Evolutionary conservation across 177 flowering plant genomes (phyloP).

Genomic region (Vitis hybrid): DNA sequence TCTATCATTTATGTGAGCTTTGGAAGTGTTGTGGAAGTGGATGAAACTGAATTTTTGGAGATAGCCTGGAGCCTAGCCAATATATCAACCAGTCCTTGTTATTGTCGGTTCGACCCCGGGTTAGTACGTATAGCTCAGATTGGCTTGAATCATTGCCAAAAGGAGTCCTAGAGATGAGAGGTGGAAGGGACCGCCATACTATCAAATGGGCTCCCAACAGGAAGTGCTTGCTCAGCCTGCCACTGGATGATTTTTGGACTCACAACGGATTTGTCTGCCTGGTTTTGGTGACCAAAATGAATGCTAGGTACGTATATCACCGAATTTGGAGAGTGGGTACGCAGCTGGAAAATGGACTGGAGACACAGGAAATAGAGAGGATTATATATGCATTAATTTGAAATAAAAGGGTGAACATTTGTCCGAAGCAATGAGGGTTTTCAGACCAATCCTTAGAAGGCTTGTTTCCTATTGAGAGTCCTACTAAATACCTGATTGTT

Average conservation of each 20-base stretch:
- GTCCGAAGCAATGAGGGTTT: too few species aligned
- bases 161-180: conserved; percentile 16
- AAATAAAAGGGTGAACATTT: too few species aligned
- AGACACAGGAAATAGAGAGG: too few species aligned
- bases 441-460: too few species aligned
- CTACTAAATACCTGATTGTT: too few species aligned
- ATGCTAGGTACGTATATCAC: too few species aligned
- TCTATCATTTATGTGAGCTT: conserved; percentile 22
- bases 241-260: conserved; percentile 22
- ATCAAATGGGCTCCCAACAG: conserved; percentile 26
- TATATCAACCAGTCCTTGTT: conserved; percentile 15
- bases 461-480: too few species aligned
- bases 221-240: conserved; percentile 26
- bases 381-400: too few species aligned
- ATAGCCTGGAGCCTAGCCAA: conserved; percentile 26
- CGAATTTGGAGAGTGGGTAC: too few species aligned
- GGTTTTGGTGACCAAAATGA: too few species aligned
- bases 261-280: conserved; percentile 15
- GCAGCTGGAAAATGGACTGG: too few species aligned
- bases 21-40: conserved; percentile 15
- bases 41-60: conserved; percentile 14
- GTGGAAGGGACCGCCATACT: conserved; percentile 12
- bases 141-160: conserved; percentile 21
- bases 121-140: conserved; percentile 9
- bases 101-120: conserved; percentile 31